These are phyloP conservation scores for Hypoxylon sp. DNA, from an alignment of 2,329 filamentous ascomycete genomes.

Conservation along the genomic window DNA sequence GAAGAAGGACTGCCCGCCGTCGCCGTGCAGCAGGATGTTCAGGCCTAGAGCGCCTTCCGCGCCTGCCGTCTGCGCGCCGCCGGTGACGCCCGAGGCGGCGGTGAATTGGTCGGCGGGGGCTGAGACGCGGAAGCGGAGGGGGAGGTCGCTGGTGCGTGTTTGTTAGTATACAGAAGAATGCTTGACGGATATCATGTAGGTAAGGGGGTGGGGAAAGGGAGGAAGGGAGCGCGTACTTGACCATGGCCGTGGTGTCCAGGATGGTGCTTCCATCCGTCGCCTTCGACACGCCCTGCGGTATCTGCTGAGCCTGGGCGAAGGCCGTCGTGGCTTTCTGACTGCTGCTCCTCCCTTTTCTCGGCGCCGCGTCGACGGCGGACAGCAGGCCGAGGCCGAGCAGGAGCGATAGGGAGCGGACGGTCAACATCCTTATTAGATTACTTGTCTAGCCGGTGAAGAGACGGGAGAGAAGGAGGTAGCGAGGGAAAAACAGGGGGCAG, in stretches of 20 bases:
- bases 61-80: slow-evolving; percentile 47
- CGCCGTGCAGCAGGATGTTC: slow-evolving; percentile 66
- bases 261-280: slow-evolving; percentile 64
- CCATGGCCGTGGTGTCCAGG: slow-evolving; percentile 60
- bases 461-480: not conserved
- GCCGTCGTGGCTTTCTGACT: slow-evolving; percentile 37
- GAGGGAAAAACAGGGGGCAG: slow-evolving; percentile 4
- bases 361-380: slow-evolving; percentile 37
- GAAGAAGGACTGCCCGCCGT: slow-evolving; percentile 66
- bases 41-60: slow-evolving; percentile 54
- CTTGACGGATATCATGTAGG: not conserved
- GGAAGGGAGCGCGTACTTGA: slow-evolving; percentile 55
- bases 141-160: slow-evolving; percentile 53
- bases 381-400: slow-evolving; percentile 31
- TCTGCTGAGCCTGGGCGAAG: slow-evolving; percentile 39
- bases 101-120: slow-evolving; percentile 63
- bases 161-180: not conserved
- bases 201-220: not conserved
- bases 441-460: too few relatives aligned
- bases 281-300: slow-evolving; percentile 49
- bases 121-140: slow-evolving; percentile 64
- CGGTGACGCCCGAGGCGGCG: slow-evolving; percentile 56
- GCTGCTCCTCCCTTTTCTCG: slow-evolving; percentile 28
- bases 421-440: slow-evolving; percentile 39
- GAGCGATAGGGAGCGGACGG: slow-evolving; percentile 38